These are phyloP conservation scores for Trametes polyzona DNA, from an alignment of 1,284 basidiomycete species.

Conservation along the genomic window DNA sequence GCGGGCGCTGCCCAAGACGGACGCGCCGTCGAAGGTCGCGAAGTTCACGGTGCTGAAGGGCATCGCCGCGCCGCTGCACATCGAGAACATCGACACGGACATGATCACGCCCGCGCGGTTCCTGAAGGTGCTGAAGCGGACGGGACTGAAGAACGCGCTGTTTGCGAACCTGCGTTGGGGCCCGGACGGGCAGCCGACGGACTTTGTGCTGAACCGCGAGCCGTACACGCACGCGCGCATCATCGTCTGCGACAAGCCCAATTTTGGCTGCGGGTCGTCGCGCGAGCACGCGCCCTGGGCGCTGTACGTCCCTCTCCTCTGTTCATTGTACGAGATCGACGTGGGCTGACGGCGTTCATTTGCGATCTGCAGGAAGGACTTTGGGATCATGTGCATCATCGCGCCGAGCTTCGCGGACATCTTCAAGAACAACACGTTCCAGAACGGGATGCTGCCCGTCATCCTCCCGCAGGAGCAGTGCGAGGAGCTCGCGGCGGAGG, in stretches of 20 bases:
- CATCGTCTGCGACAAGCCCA: slow-evolving; percentile 87
- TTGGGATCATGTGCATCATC: slow-evolving; percentile 92
- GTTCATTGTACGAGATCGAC: not conserved
- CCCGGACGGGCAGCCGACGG: slow-evolving; percentile 78
- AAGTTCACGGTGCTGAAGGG: slow-evolving; percentile 86
- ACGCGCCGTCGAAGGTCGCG: slow-evolving; percentile 65
- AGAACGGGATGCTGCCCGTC: slow-evolving; percentile 95
- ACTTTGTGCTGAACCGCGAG: slow-evolving; percentile 88
- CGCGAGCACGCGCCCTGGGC: slow-evolving; percentile 98
- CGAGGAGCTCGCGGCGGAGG: slow-evolving; percentile 78
- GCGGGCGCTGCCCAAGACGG: slow-evolving; percentile 49
- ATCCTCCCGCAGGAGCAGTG: slow-evolving; percentile 80
- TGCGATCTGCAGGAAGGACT: slow-evolving; percentile 76
- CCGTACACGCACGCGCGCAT: slow-evolving; percentile 85
- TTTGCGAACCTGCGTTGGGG: slow-evolving; percentile 87
- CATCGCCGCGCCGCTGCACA: slow-evolving; percentile 87
- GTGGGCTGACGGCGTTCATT: not conserved
- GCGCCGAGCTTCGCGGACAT: slow-evolving; percentile 96
- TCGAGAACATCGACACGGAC: slow-evolving; percentile 95
- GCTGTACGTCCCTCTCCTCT: slow-evolving; percentile 58
- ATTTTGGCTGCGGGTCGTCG: slow-evolving; percentile 95
- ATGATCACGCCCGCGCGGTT: slow-evolving; percentile 98
- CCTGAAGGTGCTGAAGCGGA: slow-evolving; percentile 93
- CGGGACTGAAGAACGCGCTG: slow-evolving; percentile 87
- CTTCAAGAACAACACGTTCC: slow-evolving; percentile 92